A percentile compares a stretch with the other conserved stretches of the same genome.
These are phyloP conservation scores for Lecanicillium sp. DNA, from an alignment of 2,329 filamentous ascomycete genomes.

Conservation along the genomic window DNA sequence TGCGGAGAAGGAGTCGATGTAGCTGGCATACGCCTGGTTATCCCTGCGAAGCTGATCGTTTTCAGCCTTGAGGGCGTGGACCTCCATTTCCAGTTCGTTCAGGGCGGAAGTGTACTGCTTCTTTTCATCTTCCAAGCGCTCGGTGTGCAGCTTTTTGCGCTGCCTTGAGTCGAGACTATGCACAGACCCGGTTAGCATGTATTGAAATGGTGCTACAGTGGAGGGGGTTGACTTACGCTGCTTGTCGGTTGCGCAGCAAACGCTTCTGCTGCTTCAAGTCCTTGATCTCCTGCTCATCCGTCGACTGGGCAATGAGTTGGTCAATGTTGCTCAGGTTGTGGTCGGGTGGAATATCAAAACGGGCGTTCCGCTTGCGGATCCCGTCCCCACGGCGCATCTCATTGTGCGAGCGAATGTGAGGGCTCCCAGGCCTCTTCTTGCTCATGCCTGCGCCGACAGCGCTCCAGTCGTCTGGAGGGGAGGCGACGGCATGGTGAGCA, in stretches of 20 bases:
- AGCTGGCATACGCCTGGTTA: conserved; percentile 65
- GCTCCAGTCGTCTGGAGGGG: conserved; percentile 46
- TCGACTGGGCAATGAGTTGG: conserved; percentile 78
- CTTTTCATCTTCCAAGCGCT: conserved; percentile 94
- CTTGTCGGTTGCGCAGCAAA: conserved; percentile 87
- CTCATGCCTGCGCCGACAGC: conserved; percentile 38
- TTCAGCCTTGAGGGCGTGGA: conserved; percentile 59
- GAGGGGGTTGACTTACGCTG: conserved; percentile 61
- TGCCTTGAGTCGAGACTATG: conserved; percentile 86
- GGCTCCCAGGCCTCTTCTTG: conserved; percentile 57
- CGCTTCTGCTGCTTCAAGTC: conserved; percentile 98
- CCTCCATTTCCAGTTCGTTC: conserved; percentile 68
- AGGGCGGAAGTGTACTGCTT: conserved; percentile 78
- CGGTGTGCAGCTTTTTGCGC: conserved; percentile 96
- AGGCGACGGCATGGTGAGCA: conserved; percentile 33
- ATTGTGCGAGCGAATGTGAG: conserved; percentile 65
- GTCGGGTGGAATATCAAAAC: conserved; percentile 93
- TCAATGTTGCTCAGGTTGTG: conserved; percentile 93
- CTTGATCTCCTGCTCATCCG: conserved; percentile 88
- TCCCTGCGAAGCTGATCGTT: conserved; percentile 64
- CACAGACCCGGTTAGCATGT: conserved; percentile 7
- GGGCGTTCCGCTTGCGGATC: conserved; percentile 97
- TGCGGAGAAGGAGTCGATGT: conserved; percentile 66
- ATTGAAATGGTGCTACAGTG: conserved; percentile 11
- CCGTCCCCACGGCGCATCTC: conserved; percentile 73